Evolutionary conservation across 2,329 filamentous ascomycete species (phyloP).

Genomic region (Colletotrichum agaves): DNA sequence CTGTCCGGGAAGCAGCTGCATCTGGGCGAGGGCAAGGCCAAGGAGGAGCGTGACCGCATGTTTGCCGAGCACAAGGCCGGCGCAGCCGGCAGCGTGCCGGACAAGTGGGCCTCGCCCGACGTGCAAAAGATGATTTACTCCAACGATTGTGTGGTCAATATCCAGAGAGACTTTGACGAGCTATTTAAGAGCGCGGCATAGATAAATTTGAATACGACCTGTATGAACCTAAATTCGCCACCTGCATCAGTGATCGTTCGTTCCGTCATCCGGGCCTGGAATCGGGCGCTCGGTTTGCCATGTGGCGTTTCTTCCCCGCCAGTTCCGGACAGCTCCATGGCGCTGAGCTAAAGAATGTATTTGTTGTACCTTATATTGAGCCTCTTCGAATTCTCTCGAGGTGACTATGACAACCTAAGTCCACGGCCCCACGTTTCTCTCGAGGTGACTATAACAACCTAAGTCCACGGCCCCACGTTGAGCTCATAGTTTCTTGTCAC

Average conservation of each 20-base stretch:
- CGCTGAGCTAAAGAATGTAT: slow-evolving; percentile 7
- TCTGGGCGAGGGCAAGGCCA: slow-evolving; percentile 66
- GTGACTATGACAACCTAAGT: no score
- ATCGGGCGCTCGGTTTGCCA: background rate
- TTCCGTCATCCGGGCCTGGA: background rate
- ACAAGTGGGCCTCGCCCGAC: slow-evolving; percentile 78
- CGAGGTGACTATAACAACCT: no score
- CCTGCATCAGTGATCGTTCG: background rate
- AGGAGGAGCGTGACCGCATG: slow-evolving; percentile 67
- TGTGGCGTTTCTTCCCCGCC: slow-evolving; percentile 35
- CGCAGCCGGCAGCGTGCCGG: slow-evolving; percentile 64
- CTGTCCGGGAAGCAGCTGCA: slow-evolving; percentile 65
- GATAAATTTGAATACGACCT: slow-evolving; percentile 10
- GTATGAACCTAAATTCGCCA: background rate
- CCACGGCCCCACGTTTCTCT: no score
- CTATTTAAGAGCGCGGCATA: slow-evolving; percentile 50
- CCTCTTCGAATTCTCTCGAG: no score
- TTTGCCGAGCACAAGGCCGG: slow-evolving; percentile 64
- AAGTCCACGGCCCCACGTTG: slow-evolving; percentile 15
- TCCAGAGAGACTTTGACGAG: slow-evolving; percentile 62
- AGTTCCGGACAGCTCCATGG: slow-evolving; percentile 14
- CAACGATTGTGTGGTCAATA: slow-evolving; percentile 68
- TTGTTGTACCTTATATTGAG: background rate
- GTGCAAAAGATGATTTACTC: slow-evolving; percentile 75
- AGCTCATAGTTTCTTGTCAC: background rate